Base-by-base conservation (phyloP, 2,329 filamentous ascomycete species). In the Pseudogymnoascus sp. region DNA sequence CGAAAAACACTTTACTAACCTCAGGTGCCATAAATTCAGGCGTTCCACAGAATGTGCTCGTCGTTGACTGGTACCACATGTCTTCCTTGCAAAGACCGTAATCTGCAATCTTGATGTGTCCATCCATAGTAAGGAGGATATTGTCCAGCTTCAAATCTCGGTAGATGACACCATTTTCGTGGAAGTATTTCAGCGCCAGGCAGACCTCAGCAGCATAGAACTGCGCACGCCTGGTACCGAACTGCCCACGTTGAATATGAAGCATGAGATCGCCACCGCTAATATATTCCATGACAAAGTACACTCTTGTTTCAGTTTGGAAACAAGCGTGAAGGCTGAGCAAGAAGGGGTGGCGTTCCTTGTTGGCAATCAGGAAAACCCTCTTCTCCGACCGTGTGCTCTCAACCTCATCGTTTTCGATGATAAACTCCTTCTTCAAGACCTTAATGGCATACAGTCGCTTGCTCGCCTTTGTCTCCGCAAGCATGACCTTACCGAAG, bases 211-310 rank as follows among this genome's bases (percentile, higher is more conserved):
- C 92, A 59, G 95, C 96, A 73, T 99, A 99, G 76, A 99, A 99
- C 89, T 99, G 95, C 68, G 95, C 93, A 69, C 95, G 87, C 78
- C 96, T 98, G 6, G 92, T 90, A 63, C 93, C 93, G 72, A 99
- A 99, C 73, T 96, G 91, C 16, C 93, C 93, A 65, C 95, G 87
- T 76, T 99, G 95, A 74, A 99, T 99, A 78, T 99, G 95, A 78
- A 98, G 82, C 95, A 99, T 99, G 74, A 99, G 78, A 82, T 99
- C 95, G 79, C 95, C 95, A 80, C 95, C 95, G 73, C 92, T 96
- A 67, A 99, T 91, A 75, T 99, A 99, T 78, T 99, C 95, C 93
- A 98, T 98, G 67, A 99, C 95, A 73, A 99, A 99, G 79, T 99
- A 99, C 22, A 99, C 93, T 70, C 95, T 84, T 6, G 95, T 99